Evolutionary conservation across 2,329 filamentous ascomycete species (phyloP).

Genomic region (Aspergillus thermomutatus): DNA sequence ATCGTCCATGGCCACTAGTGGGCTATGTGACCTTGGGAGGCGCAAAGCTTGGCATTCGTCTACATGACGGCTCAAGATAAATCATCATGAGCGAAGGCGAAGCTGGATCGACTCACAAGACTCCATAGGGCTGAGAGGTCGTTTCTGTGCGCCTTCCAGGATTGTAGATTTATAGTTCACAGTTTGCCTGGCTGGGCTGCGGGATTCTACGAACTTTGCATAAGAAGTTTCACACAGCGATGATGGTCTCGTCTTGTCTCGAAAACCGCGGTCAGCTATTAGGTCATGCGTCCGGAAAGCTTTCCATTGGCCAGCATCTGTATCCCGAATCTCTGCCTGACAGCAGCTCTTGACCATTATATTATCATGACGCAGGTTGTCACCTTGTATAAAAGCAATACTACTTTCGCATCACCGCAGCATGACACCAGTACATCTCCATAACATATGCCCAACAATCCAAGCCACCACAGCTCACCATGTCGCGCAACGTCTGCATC

Average conservation of each 20-base stretch:
- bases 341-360: background rate
- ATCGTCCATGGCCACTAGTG: background rate
- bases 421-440: background rate
- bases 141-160: background rate
- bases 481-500: slow-evolving; percentile 50
- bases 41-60: background rate
- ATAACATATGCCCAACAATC: background rate
- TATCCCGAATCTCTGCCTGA: background rate
- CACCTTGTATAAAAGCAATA: background rate
- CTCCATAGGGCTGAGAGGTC: background rate
- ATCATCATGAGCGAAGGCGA: background rate
- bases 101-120: background rate
- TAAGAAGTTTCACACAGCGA: background rate
- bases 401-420: background rate
- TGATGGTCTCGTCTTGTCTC: background rate
- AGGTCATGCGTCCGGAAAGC: background rate
- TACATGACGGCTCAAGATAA: background rate
- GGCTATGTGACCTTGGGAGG: background rate
- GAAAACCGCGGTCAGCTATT: background rate
- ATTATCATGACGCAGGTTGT: background rate
- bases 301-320: background rate
- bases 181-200: background rate
- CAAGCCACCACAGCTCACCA: slow-evolving; percentile 15
- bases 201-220: background rate
- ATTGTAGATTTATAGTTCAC: background rate